phyloP scores from a whole-genome alignment of 345 rosid genomes.

The Durio zibethinus region DNA sequence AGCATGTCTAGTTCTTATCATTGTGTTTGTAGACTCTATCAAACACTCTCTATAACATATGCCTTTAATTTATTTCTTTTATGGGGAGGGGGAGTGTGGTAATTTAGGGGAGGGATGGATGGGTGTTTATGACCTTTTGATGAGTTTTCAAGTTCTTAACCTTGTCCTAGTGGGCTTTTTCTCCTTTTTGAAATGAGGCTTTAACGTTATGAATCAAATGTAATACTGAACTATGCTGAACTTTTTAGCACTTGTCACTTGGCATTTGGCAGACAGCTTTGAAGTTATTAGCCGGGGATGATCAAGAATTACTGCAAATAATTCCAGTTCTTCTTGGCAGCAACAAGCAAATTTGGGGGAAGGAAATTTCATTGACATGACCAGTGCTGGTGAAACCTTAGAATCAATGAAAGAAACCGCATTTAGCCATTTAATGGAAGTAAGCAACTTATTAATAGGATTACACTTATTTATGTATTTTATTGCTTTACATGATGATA shows the following conservation, averaged over 20 bases:
- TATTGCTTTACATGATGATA: neutral
- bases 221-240: neutral
- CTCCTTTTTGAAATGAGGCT: neutral
- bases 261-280: conserved; percentile 62
- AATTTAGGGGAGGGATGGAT: neutral
- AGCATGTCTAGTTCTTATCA: neutral
- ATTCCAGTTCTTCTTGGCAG: conserved; percentile 67
- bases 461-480: neutral
- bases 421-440: conserved; percentile 91
- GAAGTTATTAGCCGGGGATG: conserved; percentile 59
- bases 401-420: conserved; percentile 73
- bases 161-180: neutral
- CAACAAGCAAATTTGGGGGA: conserved; percentile 38
- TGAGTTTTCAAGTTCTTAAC: neutral
- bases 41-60: neutral
- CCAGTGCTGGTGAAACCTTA: conserved; percentile 35
- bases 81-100: neutral
- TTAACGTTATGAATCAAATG: neutral
- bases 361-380: conserved; percentile 39
- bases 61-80: neutral
- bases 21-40: neutral
- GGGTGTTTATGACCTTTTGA: neutral
- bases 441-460: conserved; percentile 22
- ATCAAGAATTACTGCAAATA: conserved; percentile 55
- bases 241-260: conserved; percentile 25